A percentile compares a stretch with the other conserved stretches of the same genome.
Evolutionary conservation across 225 moss, liverwort and hornwort species (phyloP).

Genomic region (Sphagnum contortum): DNA sequence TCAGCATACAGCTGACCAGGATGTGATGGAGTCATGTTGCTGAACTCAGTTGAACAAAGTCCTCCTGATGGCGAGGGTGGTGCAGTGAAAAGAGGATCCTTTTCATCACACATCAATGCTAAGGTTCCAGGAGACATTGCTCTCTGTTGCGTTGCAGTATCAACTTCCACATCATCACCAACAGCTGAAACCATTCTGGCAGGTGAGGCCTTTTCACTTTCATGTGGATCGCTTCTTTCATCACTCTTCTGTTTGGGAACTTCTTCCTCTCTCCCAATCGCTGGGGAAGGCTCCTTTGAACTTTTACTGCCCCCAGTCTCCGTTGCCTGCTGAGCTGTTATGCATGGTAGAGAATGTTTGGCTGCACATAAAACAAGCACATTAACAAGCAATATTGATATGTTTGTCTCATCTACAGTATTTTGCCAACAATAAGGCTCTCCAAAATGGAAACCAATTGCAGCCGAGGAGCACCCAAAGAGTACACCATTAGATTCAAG

Average conservation of each 20-base stretch:
- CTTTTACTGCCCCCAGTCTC: constrained; percentile 22
- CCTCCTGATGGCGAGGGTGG: constrained; percentile 42
- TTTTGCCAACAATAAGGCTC: no score
- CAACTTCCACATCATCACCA: constrained; percentile 26
- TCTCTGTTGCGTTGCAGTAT: constrained; percentile 17
- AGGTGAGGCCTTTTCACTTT: constrained; percentile 14
- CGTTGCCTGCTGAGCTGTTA: constrained; percentile 14
- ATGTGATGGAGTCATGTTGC: constrained; percentile 22
- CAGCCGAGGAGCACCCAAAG: no score
- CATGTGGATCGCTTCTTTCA: constrained; percentile 22
- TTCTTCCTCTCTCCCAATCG: constrained; percentile 11
- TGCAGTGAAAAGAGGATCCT: constrained; percentile 49
- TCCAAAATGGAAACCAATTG: no score
- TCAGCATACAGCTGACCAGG: constrained; percentile 31
- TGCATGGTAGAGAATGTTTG: constrained; percentile 21
- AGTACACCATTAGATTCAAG: no score
- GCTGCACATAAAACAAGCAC: constrained; percentile 21
- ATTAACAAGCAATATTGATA: background rate
- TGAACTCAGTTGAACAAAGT: constrained; percentile 17
- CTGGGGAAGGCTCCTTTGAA: constrained; percentile 16
- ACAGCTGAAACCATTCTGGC: constrained; percentile 10
- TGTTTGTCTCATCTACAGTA: no score
- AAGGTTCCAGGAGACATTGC: constrained; percentile 54
- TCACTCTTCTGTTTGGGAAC: background rate
- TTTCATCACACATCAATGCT: constrained; percentile 62